A percentile compares a stretch with the other conserved stretches of the same genome.
These are phyloP conservation scores for Kregervanrija fluxuum DNA, from an alignment of 805 yeast genomes.

Conservation along the genomic window DNA sequence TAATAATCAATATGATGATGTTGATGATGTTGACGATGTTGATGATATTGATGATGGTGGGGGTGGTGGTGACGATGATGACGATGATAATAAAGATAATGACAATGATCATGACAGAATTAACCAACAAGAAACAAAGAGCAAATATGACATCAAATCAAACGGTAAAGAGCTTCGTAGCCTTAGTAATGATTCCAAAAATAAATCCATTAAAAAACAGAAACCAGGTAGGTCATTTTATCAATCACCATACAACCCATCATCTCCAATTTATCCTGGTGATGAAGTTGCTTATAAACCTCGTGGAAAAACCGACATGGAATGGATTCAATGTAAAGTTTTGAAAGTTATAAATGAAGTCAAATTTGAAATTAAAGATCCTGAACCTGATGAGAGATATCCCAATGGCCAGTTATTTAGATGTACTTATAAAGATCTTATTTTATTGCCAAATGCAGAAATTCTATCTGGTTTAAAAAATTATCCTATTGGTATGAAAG, in stretches of 20 bases:
- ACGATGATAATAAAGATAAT: neutral
- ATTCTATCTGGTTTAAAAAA: conserved; percentile 29
- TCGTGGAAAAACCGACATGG: conserved; percentile 55
- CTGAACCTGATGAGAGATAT: conserved; percentile 92
- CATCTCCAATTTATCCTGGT: conserved; percentile 32
- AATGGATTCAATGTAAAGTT: conserved; percentile 96
- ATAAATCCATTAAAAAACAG: too few relatives aligned
- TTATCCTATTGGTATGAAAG: conserved; percentile 73
- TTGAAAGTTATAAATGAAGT: conserved; percentile 42
- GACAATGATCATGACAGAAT: neutral
- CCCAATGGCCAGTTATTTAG: conserved; percentile 83
- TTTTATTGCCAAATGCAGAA: conserved; percentile 49
- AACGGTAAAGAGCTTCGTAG: too few relatives aligned
- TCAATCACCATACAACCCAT: conserved; percentile 15
- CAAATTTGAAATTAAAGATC: conserved; percentile 87
- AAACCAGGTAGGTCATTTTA: conserved; percentile 13
- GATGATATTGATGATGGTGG: conserved; percentile 6
- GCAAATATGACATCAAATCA: too few relatives aligned
- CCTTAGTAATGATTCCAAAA: too few relatives aligned
- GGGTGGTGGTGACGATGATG: neutral
- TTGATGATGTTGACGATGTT: conserved; percentile 9
- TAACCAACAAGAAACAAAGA: too few relatives aligned
- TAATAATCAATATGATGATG: conserved; percentile 14
- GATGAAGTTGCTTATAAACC: conserved; percentile 86
- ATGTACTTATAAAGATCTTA: conserved; percentile 73